Base-by-base conservation (phyloP, 352 stramenopile genomes). In the Phytophthora hibernalis region DNA sequence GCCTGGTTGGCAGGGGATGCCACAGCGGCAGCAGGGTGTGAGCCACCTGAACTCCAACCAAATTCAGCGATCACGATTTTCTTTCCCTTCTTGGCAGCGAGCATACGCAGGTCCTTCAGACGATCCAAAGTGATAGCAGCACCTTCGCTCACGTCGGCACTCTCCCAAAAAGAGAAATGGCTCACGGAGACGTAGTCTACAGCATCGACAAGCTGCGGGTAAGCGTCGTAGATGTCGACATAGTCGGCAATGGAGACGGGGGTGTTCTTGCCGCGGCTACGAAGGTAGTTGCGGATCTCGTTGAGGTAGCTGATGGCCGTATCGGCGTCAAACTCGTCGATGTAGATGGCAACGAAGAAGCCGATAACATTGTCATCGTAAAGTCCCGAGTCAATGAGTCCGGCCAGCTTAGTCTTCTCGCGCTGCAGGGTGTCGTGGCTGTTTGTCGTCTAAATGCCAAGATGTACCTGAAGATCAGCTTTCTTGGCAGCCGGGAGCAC, bases 121-220 rank as follows among this genome's bases (percentile, higher is more conserved):
- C 80, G 82, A 47, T 90, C 81, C 1, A 95, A 75, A 24, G 79
- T 83, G 9, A 73, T 65, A 6, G 76, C 60, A 9, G 65, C 63
- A 15, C 57, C 84, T 16, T 91, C 80, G 15, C 77, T 81, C 13
- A 84, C 58, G 40, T 89, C 72, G 6, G 53, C 57, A 5, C 57
- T 45, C 44, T 92, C 84, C 86, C 86, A 95, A 64, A 90, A 90
- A 15, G 82, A 85, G 52, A 95, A 95, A 64, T 95, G 80, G 74
- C 92, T 95, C 35, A 91, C 75, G 18, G 79, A 87, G 18, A 92
- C 61, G 54, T 82, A 81, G 57, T 95, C 86, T 1, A 91, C 82
- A 0, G 79, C 82, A 18, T 89, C 67, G 22, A 92, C 54, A 2
- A 95, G 61, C 40, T 82, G 24, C n/a, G 26, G 61, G 77, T 93